phyloP scores from a whole-genome alignment of 176 grass and related monocot species.

The Phoenix dactylifera region DNA sequence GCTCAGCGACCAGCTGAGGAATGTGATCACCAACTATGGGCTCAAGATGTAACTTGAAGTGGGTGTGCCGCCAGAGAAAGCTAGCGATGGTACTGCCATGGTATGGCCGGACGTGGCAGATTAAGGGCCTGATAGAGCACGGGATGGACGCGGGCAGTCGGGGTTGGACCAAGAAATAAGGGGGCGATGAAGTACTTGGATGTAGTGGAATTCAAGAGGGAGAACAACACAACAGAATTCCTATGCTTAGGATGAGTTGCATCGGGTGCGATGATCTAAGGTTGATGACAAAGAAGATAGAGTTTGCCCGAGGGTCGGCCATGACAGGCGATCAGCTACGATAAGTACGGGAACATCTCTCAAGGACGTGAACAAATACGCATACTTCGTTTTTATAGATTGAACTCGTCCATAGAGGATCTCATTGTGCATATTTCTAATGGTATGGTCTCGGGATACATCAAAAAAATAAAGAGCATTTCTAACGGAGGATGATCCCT shows the following conservation, averaged over 20 bases:
- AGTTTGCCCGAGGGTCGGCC: neutral
- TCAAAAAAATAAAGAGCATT: no score
- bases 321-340: neutral
- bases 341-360: neutral
- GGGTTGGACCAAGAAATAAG: neutral
- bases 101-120: constrained; percentile 3
- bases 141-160: neutral
- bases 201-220: neutral
- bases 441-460: no score
- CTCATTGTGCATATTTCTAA: no score
- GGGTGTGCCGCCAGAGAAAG: neutral
- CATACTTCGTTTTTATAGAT: no score
- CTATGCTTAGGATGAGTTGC: neutral
- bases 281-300: neutral
- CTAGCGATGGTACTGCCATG: constrained; percentile 4
- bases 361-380: no score
- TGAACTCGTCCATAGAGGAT: no score
- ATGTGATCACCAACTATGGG: constrained; percentile 7
- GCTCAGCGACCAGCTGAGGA: neutral
- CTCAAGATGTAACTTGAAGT: neutral
- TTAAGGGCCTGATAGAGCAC: neutral
- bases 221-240: neutral
- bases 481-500: no score
- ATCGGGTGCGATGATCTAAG: constrained; percentile 2
- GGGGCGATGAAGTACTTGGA: neutral